Base-by-base conservation (phyloP, 345 rosid species). In the Erodium maritimum region DNA sequence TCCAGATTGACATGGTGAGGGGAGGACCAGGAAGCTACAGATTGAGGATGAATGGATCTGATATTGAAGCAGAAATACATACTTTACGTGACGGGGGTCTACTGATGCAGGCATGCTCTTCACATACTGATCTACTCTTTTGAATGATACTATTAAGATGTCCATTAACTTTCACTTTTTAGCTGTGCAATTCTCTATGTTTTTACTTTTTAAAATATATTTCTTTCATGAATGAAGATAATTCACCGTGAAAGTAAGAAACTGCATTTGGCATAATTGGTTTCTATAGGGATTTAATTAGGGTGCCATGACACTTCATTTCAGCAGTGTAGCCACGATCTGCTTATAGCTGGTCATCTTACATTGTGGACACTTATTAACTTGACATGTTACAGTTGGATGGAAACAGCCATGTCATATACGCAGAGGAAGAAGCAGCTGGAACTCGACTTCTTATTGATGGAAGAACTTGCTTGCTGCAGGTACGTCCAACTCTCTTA, bases 381-480 rank as follows among this genome's bases (percentile, higher is more conserved):
- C 22, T 61, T 55, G 19, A 54, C 54, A 56, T 71, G 45, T 63
- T 60, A 34, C 87, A 94, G 99, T 69, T 94, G 85, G 88, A 90
- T 72, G 99, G 99, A 64, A 87, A 94, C 79, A 94, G 99, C 72
- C 99, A 94, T 82, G 86, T 94, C 51, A 82, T 90, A 78, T 94
- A 94, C 73, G 99, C 97, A 21, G 99, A 94, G 74, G 99, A 94
- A 81, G 99, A 94, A 82, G 97, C 97, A 7, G 99, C 99, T 62
- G 99, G 99, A 69, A 94, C 97, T 66, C 97, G 96, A 50, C 97
- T 94, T 62, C 95, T 94, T 58, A 94, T 94, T 59, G 99, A 94
- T 62, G 99, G 99, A 77, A 84, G 99, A 69, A 94, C 99, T 66
- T 94, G 99, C 81, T 79, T 94, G 76, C 86, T 94, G 60, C 99